These are phyloP conservation scores for Aspergillus awamori DNA, from an alignment of 2,329 filamentous ascomycete species.

Conservation along the genomic window DNA sequence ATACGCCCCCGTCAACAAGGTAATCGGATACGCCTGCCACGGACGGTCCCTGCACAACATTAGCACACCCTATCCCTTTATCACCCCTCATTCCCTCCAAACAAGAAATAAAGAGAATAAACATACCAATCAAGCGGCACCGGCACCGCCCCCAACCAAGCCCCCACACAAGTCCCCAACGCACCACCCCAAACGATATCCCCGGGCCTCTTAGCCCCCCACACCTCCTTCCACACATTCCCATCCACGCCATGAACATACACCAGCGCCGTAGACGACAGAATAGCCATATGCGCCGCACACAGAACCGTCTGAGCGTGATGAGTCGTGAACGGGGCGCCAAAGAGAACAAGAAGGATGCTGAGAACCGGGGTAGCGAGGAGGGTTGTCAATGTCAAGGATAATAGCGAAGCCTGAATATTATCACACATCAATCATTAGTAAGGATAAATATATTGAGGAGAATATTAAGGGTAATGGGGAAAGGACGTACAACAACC, in stretches of 20 bases:
- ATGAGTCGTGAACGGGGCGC: slow-evolving; percentile 85
- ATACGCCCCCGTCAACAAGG: slow-evolving; percentile 82
- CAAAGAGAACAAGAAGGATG: slow-evolving; percentile 78
- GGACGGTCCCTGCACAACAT: slow-evolving; percentile 70
- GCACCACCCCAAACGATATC: slow-evolving; percentile 84
- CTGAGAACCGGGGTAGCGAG: slow-evolving; percentile 61
- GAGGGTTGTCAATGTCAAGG: slow-evolving; percentile 58
- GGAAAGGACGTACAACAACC: not conserved
- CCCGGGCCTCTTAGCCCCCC: slow-evolving; percentile 70
- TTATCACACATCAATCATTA: not conserved
- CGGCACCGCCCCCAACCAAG: slow-evolving; percentile 91
- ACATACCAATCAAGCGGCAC: slow-evolving; percentile 88
- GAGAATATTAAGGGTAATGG: not conserved
- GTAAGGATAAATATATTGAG: not conserved
- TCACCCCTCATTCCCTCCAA: not conserved
- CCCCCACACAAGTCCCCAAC: slow-evolving; percentile 76
- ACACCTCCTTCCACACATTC: slow-evolving; percentile 68
- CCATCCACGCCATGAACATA: slow-evolving; percentile 82
- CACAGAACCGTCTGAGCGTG: slow-evolving; percentile 75
- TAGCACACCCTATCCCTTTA: not conserved
- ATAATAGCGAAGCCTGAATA: slow-evolving; percentile 68
- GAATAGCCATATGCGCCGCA: slow-evolving; percentile 77
- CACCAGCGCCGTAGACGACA: slow-evolving; percentile 77
- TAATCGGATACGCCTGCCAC: slow-evolving; percentile 98
- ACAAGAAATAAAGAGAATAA: not conserved